Percentiles rank a stretch among this genome's conserved stretches.
These are phyloP conservation scores for Teunomyces cretensis DNA, from an alignment of 805 yeast species.

Conservation along the genomic window DNA sequence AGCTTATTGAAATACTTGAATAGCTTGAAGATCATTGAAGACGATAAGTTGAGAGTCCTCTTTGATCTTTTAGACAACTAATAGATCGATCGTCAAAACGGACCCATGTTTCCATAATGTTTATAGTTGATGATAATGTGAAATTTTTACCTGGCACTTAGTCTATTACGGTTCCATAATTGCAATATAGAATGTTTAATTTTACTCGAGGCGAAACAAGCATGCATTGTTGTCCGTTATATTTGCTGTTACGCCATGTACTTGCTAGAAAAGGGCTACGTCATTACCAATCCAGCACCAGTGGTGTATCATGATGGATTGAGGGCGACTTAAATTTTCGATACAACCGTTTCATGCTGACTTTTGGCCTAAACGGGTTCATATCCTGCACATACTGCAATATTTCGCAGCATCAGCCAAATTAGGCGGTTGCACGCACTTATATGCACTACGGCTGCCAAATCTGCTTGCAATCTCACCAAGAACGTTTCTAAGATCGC, in stretches of 20 bases:
- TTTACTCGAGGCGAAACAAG: too few species aligned
- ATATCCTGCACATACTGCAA: neutral
- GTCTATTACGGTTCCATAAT: too few species aligned
- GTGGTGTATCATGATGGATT: too few species aligned
- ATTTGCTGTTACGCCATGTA: too few species aligned
- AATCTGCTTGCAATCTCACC: constrained; percentile 2
- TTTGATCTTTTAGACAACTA: constrained; percentile 30
- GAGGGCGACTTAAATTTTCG: too few species aligned
- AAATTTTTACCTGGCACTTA: neutral
- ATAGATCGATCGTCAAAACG: neutral
- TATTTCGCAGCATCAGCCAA: neutral
- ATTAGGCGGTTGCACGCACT: neutral
- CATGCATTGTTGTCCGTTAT: too few species aligned
- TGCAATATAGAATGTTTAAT: too few species aligned
- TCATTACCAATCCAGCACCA: too few species aligned
- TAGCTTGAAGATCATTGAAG: constrained; percentile 28
- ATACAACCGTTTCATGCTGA: neutral
- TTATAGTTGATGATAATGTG: neutral
- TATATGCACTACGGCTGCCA: neutral
- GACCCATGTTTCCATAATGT: neutral
- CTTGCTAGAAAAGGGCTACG: too few species aligned
- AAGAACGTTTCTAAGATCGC: constrained; percentile 1
- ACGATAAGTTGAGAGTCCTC: constrained; percentile 26
- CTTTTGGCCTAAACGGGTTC: neutral
- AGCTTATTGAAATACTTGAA: constrained; percentile 57